Base-by-base conservation (phyloP, 192 early-diverging fungal genomes). In the Geranomyces variabilis region DNA sequence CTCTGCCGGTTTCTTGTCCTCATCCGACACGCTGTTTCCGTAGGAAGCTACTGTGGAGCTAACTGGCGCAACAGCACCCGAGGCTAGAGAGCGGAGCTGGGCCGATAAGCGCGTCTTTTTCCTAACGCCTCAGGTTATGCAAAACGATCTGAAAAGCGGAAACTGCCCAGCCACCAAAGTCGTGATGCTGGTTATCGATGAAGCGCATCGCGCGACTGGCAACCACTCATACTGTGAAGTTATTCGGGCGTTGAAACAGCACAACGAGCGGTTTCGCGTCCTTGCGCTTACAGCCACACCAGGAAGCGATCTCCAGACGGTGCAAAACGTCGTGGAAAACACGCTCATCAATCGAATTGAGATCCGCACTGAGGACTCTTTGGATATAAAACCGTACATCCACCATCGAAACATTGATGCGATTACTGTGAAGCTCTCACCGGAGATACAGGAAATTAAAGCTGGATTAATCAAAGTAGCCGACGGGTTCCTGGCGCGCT, bases 231-330 rank as follows among this genome's bases (percentile, higher is more conserved):
- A 94, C 64, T 82, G 87, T 21, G 87, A 91, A 56, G 91, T 90
- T 10, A 76, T 97, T 4, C 74, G 86, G 1, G 74, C 75, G 14
- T 69, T 97, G 26, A 57, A 41, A 65, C 74, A 63, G 22, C 69
- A 66, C 4, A 79, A 85, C 51, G 70, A 49, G 26, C 77, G 63
- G 64, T 90, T 94, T 70, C 87, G 96, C 10, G 81, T 96, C 9
- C 75, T 97, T 71, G 94, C 94, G 0, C 79, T 97, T 45, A 90
- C 93, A 0, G 96, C 94, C 0, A 97, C 94, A 0, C 93, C 94
- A 0, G 94, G 95, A 9, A 83, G 84, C 1, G 86, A 89, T 8
- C 77, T 88, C 15, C 74, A 88, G 15, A 83, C 86, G 0, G 93
- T 96, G 1, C 89, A 93, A 62, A 76, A 83, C 12, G 89, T 97